phyloP scores from a whole-genome alignment of 164 flowering plant genomes.

The Saururus chinensis region DNA sequence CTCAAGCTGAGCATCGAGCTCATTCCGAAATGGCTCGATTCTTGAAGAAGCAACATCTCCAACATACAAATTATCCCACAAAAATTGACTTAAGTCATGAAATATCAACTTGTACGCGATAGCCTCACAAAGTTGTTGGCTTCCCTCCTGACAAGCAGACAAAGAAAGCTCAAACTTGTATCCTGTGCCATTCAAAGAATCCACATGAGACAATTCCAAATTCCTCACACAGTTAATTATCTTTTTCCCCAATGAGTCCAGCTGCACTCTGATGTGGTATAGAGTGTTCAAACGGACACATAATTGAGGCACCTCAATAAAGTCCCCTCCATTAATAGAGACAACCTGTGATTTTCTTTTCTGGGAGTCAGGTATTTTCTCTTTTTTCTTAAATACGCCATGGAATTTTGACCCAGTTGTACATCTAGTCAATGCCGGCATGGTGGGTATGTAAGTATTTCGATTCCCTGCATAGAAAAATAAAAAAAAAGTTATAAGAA shows the following conservation, averaged over 20 bases:
- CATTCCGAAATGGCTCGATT: conserved; percentile 61
- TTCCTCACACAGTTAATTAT: conserved; percentile 29
- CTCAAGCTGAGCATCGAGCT: conserved; percentile 56
- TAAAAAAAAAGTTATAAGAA: not conserved
- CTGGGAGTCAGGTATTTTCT: conserved; percentile 29
- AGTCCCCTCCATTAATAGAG: conserved; percentile 30
- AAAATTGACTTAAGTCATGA: conserved; percentile 52
- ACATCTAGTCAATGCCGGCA: conserved; percentile 95
- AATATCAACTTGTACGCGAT: conserved; percentile 64
- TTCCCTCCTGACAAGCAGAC: conserved; percentile 61
- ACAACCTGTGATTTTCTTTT: conserved; percentile 57
- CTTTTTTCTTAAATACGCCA: conserved; percentile 79
- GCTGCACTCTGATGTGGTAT: conserved; percentile 47
- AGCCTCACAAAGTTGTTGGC: conserved; percentile 64
- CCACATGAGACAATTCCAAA: conserved; percentile 25
- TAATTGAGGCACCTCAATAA: conserved; percentile 46
- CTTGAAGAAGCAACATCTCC: conserved; percentile 56
- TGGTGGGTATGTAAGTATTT: conserved; percentile 60
- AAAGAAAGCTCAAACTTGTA: conserved; percentile 53
- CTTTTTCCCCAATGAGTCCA: conserved; percentile 49
- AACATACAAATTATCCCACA: conserved; percentile 68
- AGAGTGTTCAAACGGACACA: conserved; percentile 83
- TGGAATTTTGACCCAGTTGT: conserved; percentile 59
- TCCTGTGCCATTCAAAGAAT: conserved; percentile 23
- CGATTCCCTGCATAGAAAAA: conserved; percentile 52